phyloP scores from a whole-genome alignment of 1,284 basidiomycete genomes.

The Chondrostereum purpureum region DNA sequence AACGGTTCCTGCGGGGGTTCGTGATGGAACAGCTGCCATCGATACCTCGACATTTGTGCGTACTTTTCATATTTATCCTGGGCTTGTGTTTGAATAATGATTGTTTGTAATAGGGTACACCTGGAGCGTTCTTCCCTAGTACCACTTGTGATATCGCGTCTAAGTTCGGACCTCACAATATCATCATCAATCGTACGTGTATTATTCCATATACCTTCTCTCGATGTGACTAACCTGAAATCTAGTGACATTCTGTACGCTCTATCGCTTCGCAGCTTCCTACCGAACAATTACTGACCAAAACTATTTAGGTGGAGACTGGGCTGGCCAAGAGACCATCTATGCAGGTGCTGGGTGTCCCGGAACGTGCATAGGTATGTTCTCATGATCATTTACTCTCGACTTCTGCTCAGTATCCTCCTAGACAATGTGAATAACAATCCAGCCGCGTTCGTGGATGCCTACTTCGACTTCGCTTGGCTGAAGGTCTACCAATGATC shows the following conservation, averaged over 20 bases:
- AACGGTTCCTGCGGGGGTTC: conserved; percentile 40
- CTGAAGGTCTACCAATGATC: conserved; percentile 28
- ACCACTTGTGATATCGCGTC: conserved; percentile 42
- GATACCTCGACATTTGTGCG: conserved; percentile 40
- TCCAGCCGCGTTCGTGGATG: conserved; percentile 55
- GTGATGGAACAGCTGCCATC: conserved; percentile 27
- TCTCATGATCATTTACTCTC: background rate
- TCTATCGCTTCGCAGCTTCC: background rate
- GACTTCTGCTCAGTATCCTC: background rate
- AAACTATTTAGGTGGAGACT: conserved; percentile 43
- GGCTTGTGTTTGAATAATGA: background rate
- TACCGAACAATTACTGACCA: conserved; percentile 3
- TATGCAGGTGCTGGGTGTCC: conserved; percentile 43
- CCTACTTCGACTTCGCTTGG: conserved; percentile 62
- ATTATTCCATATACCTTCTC: conserved; percentile 1
- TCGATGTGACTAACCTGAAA: conserved; percentile 16
- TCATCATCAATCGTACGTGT: conserved; percentile 49
- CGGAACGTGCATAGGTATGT: conserved; percentile 42
- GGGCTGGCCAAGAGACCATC: conserved; percentile 38
- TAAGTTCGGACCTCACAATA: conserved; percentile 51
- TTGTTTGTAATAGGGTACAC: conserved; percentile 37
- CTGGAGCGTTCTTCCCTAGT: conserved; percentile 50
- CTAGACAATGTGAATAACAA: conserved; percentile 57
- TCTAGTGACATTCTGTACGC: background rate
- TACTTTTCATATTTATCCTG: no score